Conservation (phyloP, 2,329 filamentous ascomycete species). For the Fusarium brevicatenulatum region DNA sequence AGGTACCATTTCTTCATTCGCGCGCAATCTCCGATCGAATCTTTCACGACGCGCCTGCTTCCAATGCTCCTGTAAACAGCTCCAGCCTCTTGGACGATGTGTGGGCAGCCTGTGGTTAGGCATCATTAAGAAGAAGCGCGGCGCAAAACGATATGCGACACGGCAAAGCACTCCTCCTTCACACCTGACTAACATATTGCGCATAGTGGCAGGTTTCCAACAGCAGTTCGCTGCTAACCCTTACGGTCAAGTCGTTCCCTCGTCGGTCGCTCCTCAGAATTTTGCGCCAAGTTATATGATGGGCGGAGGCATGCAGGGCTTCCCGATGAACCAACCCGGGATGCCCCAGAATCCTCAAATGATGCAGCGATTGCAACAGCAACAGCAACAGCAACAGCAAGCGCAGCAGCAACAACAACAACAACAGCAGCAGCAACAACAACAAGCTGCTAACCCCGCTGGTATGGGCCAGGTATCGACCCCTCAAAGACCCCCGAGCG, state of each 20-base stretch:
- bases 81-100: background rate
- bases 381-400: conserved; percentile 22
- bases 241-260: conserved; percentile 64
- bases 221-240: conserved; percentile 67
- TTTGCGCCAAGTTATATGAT: conserved; percentile 64
- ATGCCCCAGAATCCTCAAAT: conserved; percentile 58
- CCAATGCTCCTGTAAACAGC: background rate
- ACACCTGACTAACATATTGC: conserved; percentile 19
- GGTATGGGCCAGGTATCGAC: conserved; percentile 46
- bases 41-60: conserved; percentile 4
- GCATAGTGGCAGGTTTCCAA: conserved; percentile 65
- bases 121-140: conserved; percentile 14
- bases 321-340: conserved; percentile 63
- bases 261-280: conserved; percentile 62
- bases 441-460: conserved; percentile 42
- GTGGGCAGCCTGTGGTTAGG: background rate
- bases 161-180: background rate
- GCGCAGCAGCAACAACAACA: conserved; percentile 46
- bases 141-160: conserved; percentile 34
- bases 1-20: conserved; percentile 51
- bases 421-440: conserved; percentile 50
- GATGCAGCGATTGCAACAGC: conserved; percentile 40
- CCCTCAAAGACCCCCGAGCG: conserved; percentile 50
- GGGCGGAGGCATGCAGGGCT: conserved; percentile 63
- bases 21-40: conserved; percentile 13